These are phyloP conservation scores for Paracamarosporium sp. DNA, from an alignment of 2,329 filamentous ascomycete species.

Conservation along the genomic window DNA sequence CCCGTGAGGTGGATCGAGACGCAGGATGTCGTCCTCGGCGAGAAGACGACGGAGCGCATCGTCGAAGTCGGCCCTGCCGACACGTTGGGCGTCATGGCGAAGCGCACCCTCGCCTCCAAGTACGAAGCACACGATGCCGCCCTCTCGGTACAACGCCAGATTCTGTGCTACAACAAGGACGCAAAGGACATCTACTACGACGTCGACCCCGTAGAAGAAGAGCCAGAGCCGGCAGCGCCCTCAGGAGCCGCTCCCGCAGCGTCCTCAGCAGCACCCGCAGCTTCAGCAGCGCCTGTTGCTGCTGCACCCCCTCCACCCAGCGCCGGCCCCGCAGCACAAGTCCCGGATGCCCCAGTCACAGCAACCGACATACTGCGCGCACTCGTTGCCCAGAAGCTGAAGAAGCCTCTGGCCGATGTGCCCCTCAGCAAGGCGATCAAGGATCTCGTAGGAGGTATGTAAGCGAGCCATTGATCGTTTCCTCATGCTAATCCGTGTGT, in stretches of 20 bases:
- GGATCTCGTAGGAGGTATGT: constrained; percentile 89
- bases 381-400: constrained; percentile 94
- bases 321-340: constrained; percentile 83
- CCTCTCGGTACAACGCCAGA: constrained; percentile 93
- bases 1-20: constrained; percentile 99
- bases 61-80: constrained; percentile 97
- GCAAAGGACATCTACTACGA: constrained; percentile 99
- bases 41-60: constrained; percentile 95
- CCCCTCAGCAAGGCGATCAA: constrained; percentile 97
- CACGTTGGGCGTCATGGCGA: constrained; percentile 96
- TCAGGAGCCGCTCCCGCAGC: constrained; percentile 50
- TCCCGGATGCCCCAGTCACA: constrained; percentile 85
- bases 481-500: constrained; percentile 21
- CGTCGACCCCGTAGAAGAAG: constrained; percentile 90
- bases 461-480: constrained; percentile 43
- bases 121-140: constrained; percentile 99
- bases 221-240: constrained; percentile 61
- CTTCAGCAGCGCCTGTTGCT: constrained; percentile 61
- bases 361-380: constrained; percentile 89
- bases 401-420: constrained; percentile 88
- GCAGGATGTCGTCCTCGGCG: constrained; percentile 97
- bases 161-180: constrained; percentile 99
- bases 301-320: constrained; percentile 66
- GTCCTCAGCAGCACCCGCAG: constrained; percentile 52
- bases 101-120: constrained; percentile 92